Evolutionary conservation across 164 flowering plant genomes (phyloP).

Genomic region (Santalum album): DNA sequence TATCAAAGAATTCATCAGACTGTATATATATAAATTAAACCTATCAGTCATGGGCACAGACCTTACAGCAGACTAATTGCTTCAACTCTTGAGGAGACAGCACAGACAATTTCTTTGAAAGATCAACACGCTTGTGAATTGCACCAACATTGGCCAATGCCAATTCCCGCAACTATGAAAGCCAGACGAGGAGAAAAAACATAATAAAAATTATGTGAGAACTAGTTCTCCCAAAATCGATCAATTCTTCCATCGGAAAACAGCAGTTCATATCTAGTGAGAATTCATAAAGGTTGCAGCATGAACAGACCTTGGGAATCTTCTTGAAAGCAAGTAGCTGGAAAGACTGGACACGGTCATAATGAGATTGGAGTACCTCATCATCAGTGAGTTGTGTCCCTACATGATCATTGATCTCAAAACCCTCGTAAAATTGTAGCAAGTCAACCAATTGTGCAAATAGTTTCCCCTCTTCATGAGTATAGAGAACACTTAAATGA

Average conservation of each 20-base stretch:
- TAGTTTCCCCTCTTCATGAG: conserved; percentile 79
- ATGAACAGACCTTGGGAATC: conserved; percentile 71
- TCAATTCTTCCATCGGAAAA: not conserved
- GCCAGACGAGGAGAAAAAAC: conserved; percentile 4
- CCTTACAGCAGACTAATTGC: conserved; percentile 85
- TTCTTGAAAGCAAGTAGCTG: conserved; percentile 86
- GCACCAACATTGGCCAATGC: conserved; percentile 85
- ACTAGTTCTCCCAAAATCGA: not conserved
- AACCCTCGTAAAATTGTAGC: conserved; percentile 87
- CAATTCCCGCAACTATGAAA: conserved; percentile 64
- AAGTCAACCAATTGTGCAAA: conserved; percentile 92
- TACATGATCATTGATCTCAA: conserved; percentile 86
- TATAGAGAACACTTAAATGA: conserved; percentile 81
- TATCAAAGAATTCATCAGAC: not conserved
- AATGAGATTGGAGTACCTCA: conserved; percentile 80
- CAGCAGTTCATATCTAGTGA: not conserved
- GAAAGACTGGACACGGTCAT: conserved; percentile 75
- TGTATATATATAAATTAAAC: not conserved
- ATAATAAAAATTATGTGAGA: not conserved
- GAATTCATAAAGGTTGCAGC: not conserved
- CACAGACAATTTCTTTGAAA: conserved; percentile 71
- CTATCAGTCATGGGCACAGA: conserved; percentile 14
- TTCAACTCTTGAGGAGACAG: conserved; percentile 66
- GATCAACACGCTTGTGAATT: conserved; percentile 75
- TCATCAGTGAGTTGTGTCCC: conserved; percentile 89